A percentile compares a stretch with the other conserved stretches of the same genome.
Evolutionary conservation across 129 eudicot species (phyloP).

Genomic region (Escallonia rubra): DNA sequence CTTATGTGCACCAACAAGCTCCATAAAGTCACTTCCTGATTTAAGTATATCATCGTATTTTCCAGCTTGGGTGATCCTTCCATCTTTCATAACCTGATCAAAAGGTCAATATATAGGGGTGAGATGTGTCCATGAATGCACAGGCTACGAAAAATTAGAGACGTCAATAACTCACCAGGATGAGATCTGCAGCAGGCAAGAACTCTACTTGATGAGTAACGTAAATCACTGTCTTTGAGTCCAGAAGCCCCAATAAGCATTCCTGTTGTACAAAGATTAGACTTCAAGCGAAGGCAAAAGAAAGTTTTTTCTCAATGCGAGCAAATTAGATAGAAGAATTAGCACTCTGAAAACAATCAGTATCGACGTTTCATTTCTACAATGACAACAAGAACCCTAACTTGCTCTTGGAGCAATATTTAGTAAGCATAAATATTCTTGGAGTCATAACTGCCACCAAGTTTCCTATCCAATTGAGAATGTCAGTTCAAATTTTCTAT

Average conservation of each 20-base stretch:
- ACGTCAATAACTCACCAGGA: conserved; percentile 46
- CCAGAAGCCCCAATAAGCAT: conserved; percentile 57
- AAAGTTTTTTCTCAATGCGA: no score
- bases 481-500: no score
- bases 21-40: conserved; percentile 63
- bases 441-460: no score
- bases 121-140: not conserved
- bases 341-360: no score
- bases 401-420: no score
- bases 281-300: not conserved
- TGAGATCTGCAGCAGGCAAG: conserved; percentile 73
- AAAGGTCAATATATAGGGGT: not conserved
- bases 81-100: conserved; percentile 77
- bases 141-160: not conserved
- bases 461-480: no score
- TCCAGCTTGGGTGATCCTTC: conserved; percentile 72
- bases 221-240: conserved; percentile 66
- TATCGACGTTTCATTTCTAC: no score
- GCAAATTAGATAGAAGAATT: no score
- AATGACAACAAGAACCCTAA: no score
- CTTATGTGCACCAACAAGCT: conserved; percentile 86
- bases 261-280: conserved; percentile 38
- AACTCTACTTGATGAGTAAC: conserved; percentile 92
- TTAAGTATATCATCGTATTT: conserved; percentile 59
- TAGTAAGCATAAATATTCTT: no score